A percentile compares a stretch with the other conserved stretches of the same genome.
These are phyloP conservation scores for Plasmodium gallinaceum DNA, from an alignment of 169 alveolate genomes.

Conservation along the genomic window DNA sequence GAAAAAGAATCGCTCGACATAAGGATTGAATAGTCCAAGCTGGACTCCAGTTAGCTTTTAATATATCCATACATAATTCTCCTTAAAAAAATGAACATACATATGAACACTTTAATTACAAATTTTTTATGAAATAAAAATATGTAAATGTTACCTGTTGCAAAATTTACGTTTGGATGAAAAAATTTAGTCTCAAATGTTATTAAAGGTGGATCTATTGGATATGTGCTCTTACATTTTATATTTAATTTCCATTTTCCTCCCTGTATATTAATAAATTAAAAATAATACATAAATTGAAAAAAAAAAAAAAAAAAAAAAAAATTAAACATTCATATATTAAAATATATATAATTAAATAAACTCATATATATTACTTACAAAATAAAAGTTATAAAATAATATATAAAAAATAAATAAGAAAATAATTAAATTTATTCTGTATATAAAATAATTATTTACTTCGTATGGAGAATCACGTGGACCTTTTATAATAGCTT, in stretches of 20 bases:
- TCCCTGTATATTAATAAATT: slow-evolving; percentile 70
- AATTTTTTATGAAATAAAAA: not conserved
- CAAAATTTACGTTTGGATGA: slow-evolving; percentile 97
- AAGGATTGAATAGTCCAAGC: slow-evolving; percentile 96
- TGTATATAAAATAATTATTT: not conserved
- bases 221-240: slow-evolving; percentile 93
- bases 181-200: slow-evolving; percentile 94
- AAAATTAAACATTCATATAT: not conserved
- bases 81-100: slow-evolving; percentile 81
- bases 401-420: no score
- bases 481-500: slow-evolving; percentile 93
- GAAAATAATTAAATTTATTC: no score
- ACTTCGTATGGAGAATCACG: slow-evolving; percentile 94
- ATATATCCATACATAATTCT: slow-evolving; percentile 94
- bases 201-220: slow-evolving; percentile 95
- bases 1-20: slow-evolving; percentile 93
- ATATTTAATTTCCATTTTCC: slow-evolving; percentile 92
- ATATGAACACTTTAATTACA: not conserved
- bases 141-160: slow-evolving; percentile 86
- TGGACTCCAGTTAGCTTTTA: slow-evolving; percentile 96
- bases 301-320: not conserved
- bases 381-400: not conserved
- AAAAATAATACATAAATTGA: slow-evolving; percentile 11
- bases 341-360: not conserved
- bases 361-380: not conserved